A percentile compares a stretch with the other conserved stretches of the same genome.
These are phyloP conservation scores for Albophoma yamanashiensis DNA, from an alignment of 2,329 filamentous ascomycete species.

Conservation along the genomic window DNA sequence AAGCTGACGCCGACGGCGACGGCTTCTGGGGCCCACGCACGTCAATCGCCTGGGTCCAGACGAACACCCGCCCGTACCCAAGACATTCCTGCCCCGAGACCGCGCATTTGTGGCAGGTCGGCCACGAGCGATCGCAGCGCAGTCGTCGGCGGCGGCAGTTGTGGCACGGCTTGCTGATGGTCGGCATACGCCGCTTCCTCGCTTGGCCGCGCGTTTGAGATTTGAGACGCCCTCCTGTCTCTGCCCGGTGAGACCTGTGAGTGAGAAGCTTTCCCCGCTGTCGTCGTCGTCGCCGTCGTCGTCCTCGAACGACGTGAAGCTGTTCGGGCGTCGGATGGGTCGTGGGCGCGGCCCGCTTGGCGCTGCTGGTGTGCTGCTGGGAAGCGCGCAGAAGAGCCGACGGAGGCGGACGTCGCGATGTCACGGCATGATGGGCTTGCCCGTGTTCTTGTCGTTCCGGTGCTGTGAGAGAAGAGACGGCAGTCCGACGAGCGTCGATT, in stretches of 20 bases:
- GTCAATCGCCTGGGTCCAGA: slow-evolving; percentile 46
- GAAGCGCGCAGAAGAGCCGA: background rate
- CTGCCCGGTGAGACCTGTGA: background rate
- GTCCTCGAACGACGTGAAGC: background rate
- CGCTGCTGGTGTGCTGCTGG: background rate
- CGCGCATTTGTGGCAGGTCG: slow-evolving; percentile 48
- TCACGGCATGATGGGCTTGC: background rate
- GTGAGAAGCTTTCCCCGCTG: background rate
- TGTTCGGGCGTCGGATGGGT: background rate
- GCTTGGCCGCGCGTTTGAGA: background rate
- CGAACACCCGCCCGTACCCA: slow-evolving; percentile 49
- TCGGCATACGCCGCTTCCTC: slow-evolving; percentile 14
- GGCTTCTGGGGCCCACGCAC: slow-evolving; percentile 34
- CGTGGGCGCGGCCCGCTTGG: background rate
- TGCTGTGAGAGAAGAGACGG: background rate
- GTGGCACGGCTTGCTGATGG: slow-evolving; percentile 39
- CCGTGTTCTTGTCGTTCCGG: slow-evolving; percentile 1
- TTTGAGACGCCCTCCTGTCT: slow-evolving; percentile 1
- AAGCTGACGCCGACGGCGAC: slow-evolving; percentile 6
- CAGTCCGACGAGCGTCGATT: background rate
- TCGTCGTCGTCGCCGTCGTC: background rate
- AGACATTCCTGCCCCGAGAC: slow-evolving; percentile 46
- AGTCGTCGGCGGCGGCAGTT: slow-evolving; percentile 51
- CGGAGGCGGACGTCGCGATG: background rate
- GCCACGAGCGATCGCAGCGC: slow-evolving; percentile 50